Percentiles rank a stretch among this genome's conserved stretches.
Conservation (phyloP, 495 filamentous ascomycete species). For the Penicillium argentinense region DNA sequence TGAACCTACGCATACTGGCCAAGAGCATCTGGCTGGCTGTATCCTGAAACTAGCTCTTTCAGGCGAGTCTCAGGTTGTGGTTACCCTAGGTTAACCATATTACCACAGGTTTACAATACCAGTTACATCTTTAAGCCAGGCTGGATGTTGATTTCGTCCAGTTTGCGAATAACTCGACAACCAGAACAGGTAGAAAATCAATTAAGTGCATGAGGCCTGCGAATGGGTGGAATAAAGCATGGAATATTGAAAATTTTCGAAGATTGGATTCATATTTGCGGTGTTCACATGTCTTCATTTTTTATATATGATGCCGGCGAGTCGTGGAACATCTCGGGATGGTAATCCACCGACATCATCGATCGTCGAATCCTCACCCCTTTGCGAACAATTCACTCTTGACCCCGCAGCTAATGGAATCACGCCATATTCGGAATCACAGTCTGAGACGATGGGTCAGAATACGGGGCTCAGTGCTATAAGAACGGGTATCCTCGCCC, state of each 20-base stretch:
- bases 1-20: constrained; percentile 1
- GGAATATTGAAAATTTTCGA: too few relatives aligned
- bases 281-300: not conserved
- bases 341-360: constrained; percentile 29
- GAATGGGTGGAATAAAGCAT: too few relatives aligned
- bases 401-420: constrained; percentile 22
- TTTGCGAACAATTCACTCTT: constrained; percentile 9
- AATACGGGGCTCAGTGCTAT: constrained; percentile 9
- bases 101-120: constrained; percentile 2
- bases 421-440: constrained; percentile 16
- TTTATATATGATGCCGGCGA: not conserved
- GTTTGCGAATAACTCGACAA: too few relatives aligned
- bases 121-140: not conserved
- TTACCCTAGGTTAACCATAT: too few relatives aligned
- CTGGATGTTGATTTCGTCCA: too few relatives aligned
- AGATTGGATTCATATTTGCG: too few relatives aligned
- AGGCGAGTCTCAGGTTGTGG: not conserved
- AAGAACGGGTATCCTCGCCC: constrained; percentile 12
- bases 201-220: too few relatives aligned
- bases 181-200: too few relatives aligned
- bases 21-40: not conserved
- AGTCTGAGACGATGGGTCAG: constrained; percentile 1
- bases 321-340: constrained; percentile 4
- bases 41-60: not conserved
- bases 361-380: constrained; percentile 15